Base-by-base conservation (phyloP, 2,329 filamentous ascomycete species). In the Penicillium sumatraense region DNA sequence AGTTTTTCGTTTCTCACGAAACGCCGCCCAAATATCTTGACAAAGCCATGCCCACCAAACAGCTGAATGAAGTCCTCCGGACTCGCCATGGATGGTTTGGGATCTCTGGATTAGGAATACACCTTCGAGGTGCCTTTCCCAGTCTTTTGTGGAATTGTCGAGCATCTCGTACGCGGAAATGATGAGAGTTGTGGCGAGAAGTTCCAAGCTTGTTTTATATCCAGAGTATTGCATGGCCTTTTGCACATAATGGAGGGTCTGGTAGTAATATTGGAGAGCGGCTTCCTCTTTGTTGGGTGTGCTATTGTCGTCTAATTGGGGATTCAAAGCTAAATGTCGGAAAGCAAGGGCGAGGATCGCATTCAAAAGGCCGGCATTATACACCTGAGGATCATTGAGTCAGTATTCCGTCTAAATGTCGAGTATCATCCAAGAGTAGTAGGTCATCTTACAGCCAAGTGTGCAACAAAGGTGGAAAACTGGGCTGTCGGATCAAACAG, bases 41-140 rank as follows among this genome's bases (percentile, higher is more conserved):
- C 63, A 62, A 7, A 70, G 62, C 68, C 68, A 71, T 7, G 66
- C 64, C 68, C 68, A 70, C 66, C 68, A 71, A 1, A 68, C 67
- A 3, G 67, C 67, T 3, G 59, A 55, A 46, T 64, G 60, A 2
- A 71, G 42, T 6, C 68, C 68, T 0, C 54, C 56, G 2, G 68
- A 62, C 8, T 67, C 66, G 18, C 67, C 67, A 50, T 71, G 61
- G 31, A 70, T 67, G 2, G 52, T 57, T 45, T 70, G 68, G 3
- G 66, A 68, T 41, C 66, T 59, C 40, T 69, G 66, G 11, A 71
- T 69, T 9, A 62, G 55, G 21, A 66, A 68, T 5, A 70, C 63
- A 1, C 68, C 68, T 51, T 70, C 59, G 5, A 71, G 58, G 33
- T 71, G 68, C 20, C 63, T 45, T 41, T 69, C 59, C 62, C 68